Conservation (phyloP, 2,329 filamentous ascomycete genomes). For the Periconia digitata region DNA sequence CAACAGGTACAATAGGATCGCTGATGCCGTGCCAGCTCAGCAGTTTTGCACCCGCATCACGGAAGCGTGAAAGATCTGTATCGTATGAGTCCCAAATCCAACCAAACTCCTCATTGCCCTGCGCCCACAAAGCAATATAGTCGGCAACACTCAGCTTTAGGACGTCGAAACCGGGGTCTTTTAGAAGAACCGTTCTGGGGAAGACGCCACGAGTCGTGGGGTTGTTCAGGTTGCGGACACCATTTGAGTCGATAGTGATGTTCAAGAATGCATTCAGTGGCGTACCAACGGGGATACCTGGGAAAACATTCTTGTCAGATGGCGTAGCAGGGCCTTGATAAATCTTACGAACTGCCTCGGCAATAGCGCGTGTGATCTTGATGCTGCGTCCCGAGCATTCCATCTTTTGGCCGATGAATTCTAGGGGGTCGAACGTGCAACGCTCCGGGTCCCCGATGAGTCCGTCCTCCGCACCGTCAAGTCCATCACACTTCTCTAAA, state of each 20-base stretch:
- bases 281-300: background rate
- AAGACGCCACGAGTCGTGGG: slow-evolving; percentile 2
- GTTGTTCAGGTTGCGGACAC: slow-evolving; percentile 7
- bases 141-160: slow-evolving; percentile 5
- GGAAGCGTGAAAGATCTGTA: slow-evolving; percentile 20
- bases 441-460: slow-evolving; percentile 17
- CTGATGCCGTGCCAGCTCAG: slow-evolving; percentile 26
- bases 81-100: slow-evolving; percentile 13
- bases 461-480: slow-evolving; percentile 23
- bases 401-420: slow-evolving; percentile 8
- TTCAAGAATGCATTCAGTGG: slow-evolving; percentile 1
- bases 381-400: slow-evolving; percentile 7
- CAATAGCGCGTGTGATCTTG: slow-evolving; percentile 9
- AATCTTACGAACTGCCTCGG: background rate
- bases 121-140: slow-evolving; percentile 12
- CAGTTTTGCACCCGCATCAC: slow-evolving; percentile 20
- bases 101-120: slow-evolving; percentile 9
- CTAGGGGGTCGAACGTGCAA: slow-evolving; percentile 22
- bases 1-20: slow-evolving; percentile 17
- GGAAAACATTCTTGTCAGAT: background rate
- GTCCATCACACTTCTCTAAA: slow-evolving; percentile 22
- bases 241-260: slow-evolving; percentile 12
- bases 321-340: background rate
- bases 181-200: slow-evolving; percentile 14
- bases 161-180: slow-evolving; percentile 9